Base-by-base conservation (phyloP, 139 green algal genomes). In the Trebouxia sp. region DNA sequence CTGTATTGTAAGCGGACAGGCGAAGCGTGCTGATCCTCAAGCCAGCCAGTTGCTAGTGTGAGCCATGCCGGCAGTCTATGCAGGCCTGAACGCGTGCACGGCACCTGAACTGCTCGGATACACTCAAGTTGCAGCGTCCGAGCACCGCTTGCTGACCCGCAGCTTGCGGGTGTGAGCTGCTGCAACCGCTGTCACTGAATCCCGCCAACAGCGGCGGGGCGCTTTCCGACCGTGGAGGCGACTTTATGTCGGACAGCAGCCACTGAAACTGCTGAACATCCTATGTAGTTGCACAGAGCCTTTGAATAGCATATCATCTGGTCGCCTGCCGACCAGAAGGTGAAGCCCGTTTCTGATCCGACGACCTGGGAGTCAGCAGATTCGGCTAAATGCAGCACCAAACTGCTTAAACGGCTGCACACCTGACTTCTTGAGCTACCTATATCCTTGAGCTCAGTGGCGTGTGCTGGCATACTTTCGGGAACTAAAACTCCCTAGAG, bases 191-290 rank as follows among this genome's bases (percentile, higher is more conserved):
- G 12, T 39, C 10, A n/a, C 39, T 41, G 58, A 69, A 41, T 28
- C 28, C 11, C 28, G 28, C 30, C 30, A 69, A 41, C 30, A 41
- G 30, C 28, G 58, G 58, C 30, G 58, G 58, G 41, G 58, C 58
- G 24, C 58, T 69, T 39, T 69, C 58, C 41, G 58, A 69, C 30
- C 58, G 58, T 41, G 30, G 58, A 39, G 58, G 58, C 8, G 58
- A 30, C 7, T 42, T 69, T 69, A 69, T 69, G 58, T 69, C 58
- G 30, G 58, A 20, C 39, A 69, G 58, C 28, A 69, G 58, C 58
- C 58, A 69, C 5, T 26, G 39, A 30, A 69, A 30, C 28, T 39
- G 58, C 58, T 69, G 58, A 30, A 41, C 58, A 69, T 43, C 58
- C 58, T 69, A 22, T 69, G 41, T 30, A 69, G 28, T 39, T 38